Evolutionary conservation across 2,329 filamentous ascomycete genomes (phyloP), one percentile per base, ranked within the genome.

Genomic region (Paraphoma chrysanthemicola): DNA sequence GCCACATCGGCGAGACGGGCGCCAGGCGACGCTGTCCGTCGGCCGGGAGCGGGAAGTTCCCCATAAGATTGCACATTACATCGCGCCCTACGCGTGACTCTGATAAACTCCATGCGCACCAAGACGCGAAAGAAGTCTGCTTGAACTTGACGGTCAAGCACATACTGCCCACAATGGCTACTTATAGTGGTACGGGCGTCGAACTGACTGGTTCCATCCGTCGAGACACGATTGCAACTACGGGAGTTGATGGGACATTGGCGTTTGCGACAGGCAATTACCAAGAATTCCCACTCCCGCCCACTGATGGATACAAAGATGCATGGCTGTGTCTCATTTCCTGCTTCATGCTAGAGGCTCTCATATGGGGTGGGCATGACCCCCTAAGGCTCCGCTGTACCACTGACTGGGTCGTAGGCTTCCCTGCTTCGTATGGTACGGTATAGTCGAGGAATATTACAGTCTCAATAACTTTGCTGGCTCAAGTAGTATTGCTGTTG

Each of bases 301-400:
- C 70, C 4, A 71, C 67, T 4, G 71, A 73, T 44, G 62, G 60
- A 33, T 69, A 69, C 8, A 73, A 68, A 44, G 63, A 72, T 56
- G 70, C 70, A 8, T 73, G 70, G 70, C 44, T 73, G 6, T 70
- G 66, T 17, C 52, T 72, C 8, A 56, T 71, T 12, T 57, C 66
- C 2, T 82, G 81, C 62, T 85, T 84, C 60, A 69, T 84, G 46
- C 76, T 86, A 10, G 84, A 87, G 56, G 78, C 81, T 23, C 70
- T 85, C 30, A 78, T 85, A 11, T 76, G 72, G 73, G 73, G 71
- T 72, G 48, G 18, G 59, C 3, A 23, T 23, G 23, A 23, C 23
- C 23, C 23, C 23, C 23, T 23, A 23, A 23, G 23, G 23, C 5
- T 23, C 23, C 23, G 23, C 5, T 36, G 36, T 2, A 29, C 18